Evolutionary conservation across 768 basidiomycete genomes (phyloP), one percentile per base, ranked within the genome.

Genomic region (Holtermanniella nyarrowii): DNA sequence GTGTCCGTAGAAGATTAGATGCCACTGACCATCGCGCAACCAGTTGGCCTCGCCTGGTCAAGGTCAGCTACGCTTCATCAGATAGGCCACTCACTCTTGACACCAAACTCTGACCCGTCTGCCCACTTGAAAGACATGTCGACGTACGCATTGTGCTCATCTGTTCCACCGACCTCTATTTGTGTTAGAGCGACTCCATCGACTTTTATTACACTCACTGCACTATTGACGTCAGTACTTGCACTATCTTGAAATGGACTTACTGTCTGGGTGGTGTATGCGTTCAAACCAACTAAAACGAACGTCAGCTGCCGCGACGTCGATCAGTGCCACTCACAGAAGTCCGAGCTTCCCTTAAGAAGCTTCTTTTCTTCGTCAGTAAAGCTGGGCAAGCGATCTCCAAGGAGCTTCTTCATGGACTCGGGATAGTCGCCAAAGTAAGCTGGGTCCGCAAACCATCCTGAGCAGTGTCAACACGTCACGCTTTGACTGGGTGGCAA

Each of bases 331-430:
- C 25, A 37, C 44, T 31, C 55, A 21, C 31, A 56, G 53, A 64
- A 64, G 14, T 64, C 62, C 16, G 57, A 55, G 5, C 60, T 61
- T 3, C 62, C 61, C 40, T 59, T 61, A 40, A 66, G 26, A 20
- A 63, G 14, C 26, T 46, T 49, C 58, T 54, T 56, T 41, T 68
- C 64, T 49, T 64, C 66, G 2, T 46, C 43, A 16, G 60, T 57
- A 49, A 68, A 68, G 13, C 46, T 42, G 1, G 53, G 55, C 20
- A 54, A 39, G 10, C 39, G 26, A 16, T 59, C 49, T 14, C 56
- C 57, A 21, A 57, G 50, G 16, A 55, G 50, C 22, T 52, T 48
- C 44, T 22, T 48, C 31, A 52, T 44, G 16, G 53, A 56, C 18
- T 58, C 46, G 12, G 49, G 56, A 45, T 56, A 61, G 46, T 56